These are phyloP conservation scores for Aspergillus sojae DNA, from an alignment of 2,329 filamentous ascomycete genomes.

Conservation along the genomic window DNA sequence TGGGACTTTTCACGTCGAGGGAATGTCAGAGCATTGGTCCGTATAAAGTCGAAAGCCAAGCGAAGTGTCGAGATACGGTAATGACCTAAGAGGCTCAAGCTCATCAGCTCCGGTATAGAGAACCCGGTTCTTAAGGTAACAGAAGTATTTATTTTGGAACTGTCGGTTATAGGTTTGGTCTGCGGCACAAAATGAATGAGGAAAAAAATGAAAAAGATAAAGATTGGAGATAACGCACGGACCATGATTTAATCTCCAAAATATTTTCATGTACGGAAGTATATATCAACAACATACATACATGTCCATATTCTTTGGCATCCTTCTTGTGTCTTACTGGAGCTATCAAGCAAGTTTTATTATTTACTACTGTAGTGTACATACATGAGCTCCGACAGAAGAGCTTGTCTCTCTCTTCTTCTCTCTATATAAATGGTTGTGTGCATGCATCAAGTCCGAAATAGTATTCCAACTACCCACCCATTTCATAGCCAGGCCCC, in stretches of 20 bases:
- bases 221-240: neutral
- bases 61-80: constrained; percentile 4
- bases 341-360: neutral
- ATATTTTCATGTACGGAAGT: too few species aligned
- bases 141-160: neutral
- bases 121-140: neutral
- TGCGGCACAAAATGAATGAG: neutral
- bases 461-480: neutral
- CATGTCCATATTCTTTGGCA: neutral
- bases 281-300: neutral
- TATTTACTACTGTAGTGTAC: neutral
- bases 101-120: constrained; percentile 2
- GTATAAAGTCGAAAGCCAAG: neutral
- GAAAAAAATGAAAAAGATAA: neutral
- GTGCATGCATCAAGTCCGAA: neutral
- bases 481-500: constrained; percentile 50
- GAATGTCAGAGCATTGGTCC: neutral
- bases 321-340: neutral
- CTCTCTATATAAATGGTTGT: neutral
- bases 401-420: constrained; percentile 11
- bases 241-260: neutral
- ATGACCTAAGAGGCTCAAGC: neutral
- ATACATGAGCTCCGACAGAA: neutral
- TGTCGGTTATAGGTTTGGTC: neutral
- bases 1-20: neutral